Base-by-base conservation (phyloP, 208 protist species). In the Leptomonas seymouri region DNA sequence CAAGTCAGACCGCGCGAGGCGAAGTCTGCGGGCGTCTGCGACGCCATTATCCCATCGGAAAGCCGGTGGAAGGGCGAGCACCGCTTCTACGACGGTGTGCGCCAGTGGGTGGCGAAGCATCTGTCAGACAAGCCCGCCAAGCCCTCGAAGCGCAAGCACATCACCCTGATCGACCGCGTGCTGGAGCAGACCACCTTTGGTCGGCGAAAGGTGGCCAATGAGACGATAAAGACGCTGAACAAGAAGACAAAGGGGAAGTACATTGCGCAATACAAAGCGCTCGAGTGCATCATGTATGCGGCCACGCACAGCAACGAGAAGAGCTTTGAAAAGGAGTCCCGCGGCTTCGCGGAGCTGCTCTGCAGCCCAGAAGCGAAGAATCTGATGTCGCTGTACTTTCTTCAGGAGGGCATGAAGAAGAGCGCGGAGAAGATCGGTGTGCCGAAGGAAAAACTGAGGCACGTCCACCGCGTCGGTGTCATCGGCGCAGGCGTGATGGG, bases 171-270 rank as follows among this genome's bases (percentile, higher is more conserved):
- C 57, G 84, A 90, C 71, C 76, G 76, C 25, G 41, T 87, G 65
- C 70, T 90, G 49, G 87, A 92, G 57, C 23, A 56, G 34, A 93
- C 86, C 25, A 71, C 51, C 65, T 80, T 94, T 55, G 88, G 85
- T 25, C 87, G 83, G 39, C 76, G 65, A 53, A 78, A 89, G 46
- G 80, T 94, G 48, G 78, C 64, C 21, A 59, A 78, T 39, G 64
- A 86, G 69, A 59, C 89, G 18, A 70, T 85, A 50, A 86, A 86
- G 81, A 84, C 68, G 67, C 68, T 96, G 14, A 89, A 93, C 73
- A 96, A 98, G 80, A 70, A 89, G 55, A 98, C 96, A 25, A 86
- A 88, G 67, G 96, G 94, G 51, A 96, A 95, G 62, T 98, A 97
- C 84, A 96, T 97, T 45, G 97, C 93, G 55, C 97, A 94, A 58